Base-by-base conservation (phyloP, 2,329 filamentous ascomycete genomes). In the Chaetomium strumarium region DNA sequence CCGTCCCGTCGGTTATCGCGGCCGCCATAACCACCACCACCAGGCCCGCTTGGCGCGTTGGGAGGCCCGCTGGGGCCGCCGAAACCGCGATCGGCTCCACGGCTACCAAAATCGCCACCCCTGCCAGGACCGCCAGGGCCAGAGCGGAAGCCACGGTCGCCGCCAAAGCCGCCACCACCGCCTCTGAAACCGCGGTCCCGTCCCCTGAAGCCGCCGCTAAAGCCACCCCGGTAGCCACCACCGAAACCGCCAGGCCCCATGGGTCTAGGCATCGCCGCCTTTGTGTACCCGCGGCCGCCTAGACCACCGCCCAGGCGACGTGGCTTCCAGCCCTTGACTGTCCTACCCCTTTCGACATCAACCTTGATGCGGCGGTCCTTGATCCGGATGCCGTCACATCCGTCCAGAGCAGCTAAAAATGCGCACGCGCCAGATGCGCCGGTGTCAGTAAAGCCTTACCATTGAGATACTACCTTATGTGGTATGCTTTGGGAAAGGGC, bases 301-400 rank as follows among this genome's bases (percentile, higher is more conserved):
- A 96, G 81, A 43, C 93, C 93, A 60, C 93, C 93, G 53, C 92
- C 93, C 48, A 95, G 86, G 58, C 93, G 86, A 61, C 88, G 85
- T 56, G 93, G 93, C 66, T 88, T 87, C 93, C 93, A 99, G 45
- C 87, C 90, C 66, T 88, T 88, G 38, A 96, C 90, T 31, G 93
- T 97, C 62, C 93, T 86, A 61, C 93, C 93, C 66, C 93, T 85
- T 73, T 99, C 93, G 56, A 97, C 92, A 67, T 99, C 93, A 64
- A 97, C 90, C 67, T 96, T 83, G 65, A 97, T 88, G 63, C 86
- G 84, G 66, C 92, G 84, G 67, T 95, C 91, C 68, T 90, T 95
- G 73, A 99, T 96, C 62, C 86, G 85, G 66, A 96, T 87, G 60
- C 89, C 89, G 78, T 97, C 91, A 68, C 80, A 84, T 62, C 77